Evolutionary conservation across 129 eudicot species (phyloP).

Genomic region (Centella asiatica): DNA sequence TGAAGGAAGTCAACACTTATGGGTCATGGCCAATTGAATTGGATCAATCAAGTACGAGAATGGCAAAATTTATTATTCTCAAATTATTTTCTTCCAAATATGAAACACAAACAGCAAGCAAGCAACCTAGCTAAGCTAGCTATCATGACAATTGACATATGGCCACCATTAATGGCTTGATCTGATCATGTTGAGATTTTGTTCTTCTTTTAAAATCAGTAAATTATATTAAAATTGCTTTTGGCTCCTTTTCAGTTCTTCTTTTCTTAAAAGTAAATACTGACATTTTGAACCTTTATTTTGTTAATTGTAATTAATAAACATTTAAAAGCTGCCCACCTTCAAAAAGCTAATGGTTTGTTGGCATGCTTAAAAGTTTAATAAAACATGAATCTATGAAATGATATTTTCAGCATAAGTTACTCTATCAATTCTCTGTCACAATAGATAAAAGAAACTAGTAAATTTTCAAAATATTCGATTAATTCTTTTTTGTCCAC

Average conservation of each 20-base stretch:
- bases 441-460: no score
- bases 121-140: not conserved
- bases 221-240: not conserved
- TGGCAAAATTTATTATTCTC: no score
- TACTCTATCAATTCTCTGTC: no score
- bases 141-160: conserved; percentile 5
- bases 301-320: not conserved
- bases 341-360: not conserved
- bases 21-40: no score
- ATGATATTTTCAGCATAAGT: no score
- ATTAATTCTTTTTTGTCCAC: no score
- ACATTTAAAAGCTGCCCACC: not conserved
- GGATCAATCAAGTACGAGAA: no score
- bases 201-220: not conserved
- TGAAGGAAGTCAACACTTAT: no score
- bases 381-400: not conserved
- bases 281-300: no score
- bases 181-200: conserved; percentile 5
- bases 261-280: no score
- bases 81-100: conserved; percentile 4
- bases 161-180: conserved; percentile 10
- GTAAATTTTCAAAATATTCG: no score
- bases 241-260: not conserved
- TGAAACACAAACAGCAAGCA: not conserved
- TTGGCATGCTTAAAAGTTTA: not conserved